Base-by-base conservation (phyloP, 1,284 basidiomycete species). In the Trametes versicolor region DNA sequence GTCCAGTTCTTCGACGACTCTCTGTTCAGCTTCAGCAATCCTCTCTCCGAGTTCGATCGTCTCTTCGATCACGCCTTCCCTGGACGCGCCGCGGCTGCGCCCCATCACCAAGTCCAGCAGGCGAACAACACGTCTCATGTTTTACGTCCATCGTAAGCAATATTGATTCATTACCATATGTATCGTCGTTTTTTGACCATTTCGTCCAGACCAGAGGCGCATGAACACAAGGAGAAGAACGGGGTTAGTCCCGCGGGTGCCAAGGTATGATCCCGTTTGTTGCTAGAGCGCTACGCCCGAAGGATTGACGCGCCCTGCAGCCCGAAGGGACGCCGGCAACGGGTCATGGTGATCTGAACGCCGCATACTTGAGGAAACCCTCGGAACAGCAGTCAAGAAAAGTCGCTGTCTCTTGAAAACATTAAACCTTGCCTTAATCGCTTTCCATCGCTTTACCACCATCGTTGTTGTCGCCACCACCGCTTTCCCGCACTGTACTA, bases 201-300 rank as follows among this genome's bases (percentile, higher is more conserved):
- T 39, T 27, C n/a, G 45, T 32, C 4, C 62, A 85, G 84, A 58
- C 81, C 85, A 78, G 83, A 86, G 65, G 67, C 85, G 1, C 80
- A 83, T 64, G 83, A 85, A 65, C 74, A 81, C 62, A 47, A 64
- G 12, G 75, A 80, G 4, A 73, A 68, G 23, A 84, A 85, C 64
- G 63, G 71, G 0, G 78, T 86, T 39, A 82, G 29, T 8, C 29
- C 29, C 29, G 29, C 29, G 29, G 8, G 29, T 32, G 29, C 29
- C 29, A 32, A 32, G 29, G 29, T 32, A 32, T 32, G 29, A 32
- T 32, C 3, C n/a, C n/a, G n/a, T n/a, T n/a, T n/a, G n/a, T n/a
- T n/a, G n/a, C n/a, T n/a, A n/a, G n/a, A n/a, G n/a, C n/a, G n/a
- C n/a, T n/a, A n/a, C n/a, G 29, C 29, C 29, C 79, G 85, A 81